Conservation (phyloP, 106 monocot genomes). For the Dioscorea alata region DNA sequence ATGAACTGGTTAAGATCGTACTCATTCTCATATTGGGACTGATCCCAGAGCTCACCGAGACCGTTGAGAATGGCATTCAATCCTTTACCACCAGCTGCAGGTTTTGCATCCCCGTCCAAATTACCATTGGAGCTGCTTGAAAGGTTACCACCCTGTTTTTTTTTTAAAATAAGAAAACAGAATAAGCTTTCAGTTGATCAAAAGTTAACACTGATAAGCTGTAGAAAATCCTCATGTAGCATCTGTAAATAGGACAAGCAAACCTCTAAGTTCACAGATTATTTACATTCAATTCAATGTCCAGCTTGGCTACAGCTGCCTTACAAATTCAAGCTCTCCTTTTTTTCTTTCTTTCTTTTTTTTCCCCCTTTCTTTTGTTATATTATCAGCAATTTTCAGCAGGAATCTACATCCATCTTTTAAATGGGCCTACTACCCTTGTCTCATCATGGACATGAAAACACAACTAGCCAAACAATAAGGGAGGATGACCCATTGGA, state of each 20-base stretch:
- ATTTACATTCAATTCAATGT: too few species aligned
- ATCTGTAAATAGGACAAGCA: not conserved
- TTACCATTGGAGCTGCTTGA: slow-evolving; percentile 21
- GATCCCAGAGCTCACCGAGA: slow-evolving; percentile 86
- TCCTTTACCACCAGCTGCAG: slow-evolving; percentile 47
- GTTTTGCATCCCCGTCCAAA: slow-evolving; percentile 29
- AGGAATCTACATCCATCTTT: too few species aligned
- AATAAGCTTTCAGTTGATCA: too few species aligned
- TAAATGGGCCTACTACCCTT: too few species aligned
- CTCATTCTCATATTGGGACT: slow-evolving; percentile 83
- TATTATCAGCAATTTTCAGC: too few species aligned
- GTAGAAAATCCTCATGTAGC: not conserved
- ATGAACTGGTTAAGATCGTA: slow-evolving; percentile 75
- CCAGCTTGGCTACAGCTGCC: too few species aligned
- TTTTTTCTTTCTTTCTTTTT: too few species aligned
- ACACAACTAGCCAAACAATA: not conserved
- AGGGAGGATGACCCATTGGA: not conserved
- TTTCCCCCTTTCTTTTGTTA: too few species aligned
- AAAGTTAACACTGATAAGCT: not conserved
- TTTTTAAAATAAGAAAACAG: not conserved
- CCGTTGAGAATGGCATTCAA: slow-evolving; percentile 70
- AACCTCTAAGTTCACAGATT: not conserved
- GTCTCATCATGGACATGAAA: not conserved
- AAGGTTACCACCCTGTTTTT: slow-evolving; percentile 26
- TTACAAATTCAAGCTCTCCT: too few species aligned